These are phyloP conservation scores for Raffaelea deltoideospora DNA, from an alignment of 2,329 filamentous ascomycete genomes.

Conservation along the genomic window DNA sequence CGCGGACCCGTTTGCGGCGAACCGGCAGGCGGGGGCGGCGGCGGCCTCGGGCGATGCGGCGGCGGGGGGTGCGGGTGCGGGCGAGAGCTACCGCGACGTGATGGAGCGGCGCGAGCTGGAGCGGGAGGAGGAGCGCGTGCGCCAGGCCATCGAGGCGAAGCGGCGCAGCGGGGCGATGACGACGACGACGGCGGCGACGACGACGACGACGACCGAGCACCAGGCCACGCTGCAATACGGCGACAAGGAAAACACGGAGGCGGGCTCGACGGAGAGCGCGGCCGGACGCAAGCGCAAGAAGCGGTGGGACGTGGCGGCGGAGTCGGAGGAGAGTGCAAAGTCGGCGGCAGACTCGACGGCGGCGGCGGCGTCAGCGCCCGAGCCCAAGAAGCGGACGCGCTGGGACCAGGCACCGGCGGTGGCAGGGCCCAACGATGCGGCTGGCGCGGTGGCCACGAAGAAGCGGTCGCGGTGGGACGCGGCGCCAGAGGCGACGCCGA, in stretches of 20 bases:
- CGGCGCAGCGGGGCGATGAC: slow-evolving; percentile 36
- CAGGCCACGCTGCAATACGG: slow-evolving; percentile 59
- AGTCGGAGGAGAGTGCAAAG: slow-evolving; percentile 22
- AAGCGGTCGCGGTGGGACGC: slow-evolving; percentile 86
- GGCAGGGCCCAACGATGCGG: too few relatives aligned
- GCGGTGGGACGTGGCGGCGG: slow-evolving; percentile 66
- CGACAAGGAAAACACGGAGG: slow-evolving; percentile 57
- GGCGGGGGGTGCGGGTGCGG: too few relatives aligned
- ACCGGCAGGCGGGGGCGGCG: slow-evolving; percentile 45
- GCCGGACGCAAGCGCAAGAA: slow-evolving; percentile 74
- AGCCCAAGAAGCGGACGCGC: slow-evolving; percentile 62
- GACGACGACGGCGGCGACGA: slow-evolving; percentile 46
- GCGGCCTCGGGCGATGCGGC: slow-evolving; percentile 54
- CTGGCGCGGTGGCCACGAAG: slow-evolving; percentile 47
- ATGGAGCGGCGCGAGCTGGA: slow-evolving; percentile 88
- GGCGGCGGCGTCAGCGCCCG: slow-evolving; percentile 27
- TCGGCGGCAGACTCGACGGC: too few relatives aligned
- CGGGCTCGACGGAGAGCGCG: slow-evolving; percentile 48
- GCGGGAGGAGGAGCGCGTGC: slow-evolving; percentile 80
- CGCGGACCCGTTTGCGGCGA: slow-evolving; percentile 70
- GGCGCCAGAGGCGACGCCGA: slow-evolving; percentile 60
- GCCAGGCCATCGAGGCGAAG: slow-evolving; percentile 64
- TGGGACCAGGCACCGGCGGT: slow-evolving; percentile 72
- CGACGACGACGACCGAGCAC: slow-evolving; percentile 54
- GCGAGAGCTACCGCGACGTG: slow-evolving; percentile 71